These are phyloP conservation scores for Tuber microsphaerosporum DNA, from an alignment of 495 filamentous ascomycete genomes.

Conservation along the genomic window DNA sequence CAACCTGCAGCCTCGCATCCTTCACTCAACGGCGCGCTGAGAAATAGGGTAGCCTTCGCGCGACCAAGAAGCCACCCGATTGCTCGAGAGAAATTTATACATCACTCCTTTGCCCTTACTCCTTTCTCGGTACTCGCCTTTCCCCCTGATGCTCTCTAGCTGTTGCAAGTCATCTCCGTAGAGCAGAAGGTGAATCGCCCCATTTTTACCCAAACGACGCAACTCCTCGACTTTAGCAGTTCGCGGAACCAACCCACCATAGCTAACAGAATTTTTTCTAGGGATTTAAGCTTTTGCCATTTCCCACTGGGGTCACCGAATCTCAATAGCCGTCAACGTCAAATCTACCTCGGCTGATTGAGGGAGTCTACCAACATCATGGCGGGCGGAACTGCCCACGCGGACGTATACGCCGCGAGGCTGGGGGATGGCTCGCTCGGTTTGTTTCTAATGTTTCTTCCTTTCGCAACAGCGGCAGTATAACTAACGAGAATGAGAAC, in stretches of 20 bases:
- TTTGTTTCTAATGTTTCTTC: slow-evolving; percentile 40
- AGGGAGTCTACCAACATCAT: slow-evolving; percentile 16
- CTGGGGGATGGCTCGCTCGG: slow-evolving; percentile 56
- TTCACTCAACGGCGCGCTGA: neutral
- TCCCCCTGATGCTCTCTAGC: neutral
- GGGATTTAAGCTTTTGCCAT: neutral
- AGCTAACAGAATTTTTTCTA: neutral
- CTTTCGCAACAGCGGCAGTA: neutral
- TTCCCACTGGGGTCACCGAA: neutral
- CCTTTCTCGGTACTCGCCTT: neutral
- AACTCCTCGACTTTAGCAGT: neutral
- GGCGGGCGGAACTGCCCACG: slow-evolving; percentile 38
- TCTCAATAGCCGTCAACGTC: neutral
- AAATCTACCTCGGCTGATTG: neutral
- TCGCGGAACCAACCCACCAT: neutral
- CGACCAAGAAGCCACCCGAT: neutral
- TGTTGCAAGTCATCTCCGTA: neutral
- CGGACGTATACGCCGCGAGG: slow-evolving; percentile 54
- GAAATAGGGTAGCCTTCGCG: neutral
- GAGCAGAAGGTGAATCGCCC: neutral
- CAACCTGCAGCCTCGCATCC: neutral
- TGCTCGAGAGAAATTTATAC: neutral
- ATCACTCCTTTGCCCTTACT: neutral
- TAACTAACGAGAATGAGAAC: slow-evolving; percentile 17
- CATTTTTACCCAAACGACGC: neutral